Base-by-base conservation (phyloP, 1,139 yeast species). In the Yamadazyma triangularis region DNA sequence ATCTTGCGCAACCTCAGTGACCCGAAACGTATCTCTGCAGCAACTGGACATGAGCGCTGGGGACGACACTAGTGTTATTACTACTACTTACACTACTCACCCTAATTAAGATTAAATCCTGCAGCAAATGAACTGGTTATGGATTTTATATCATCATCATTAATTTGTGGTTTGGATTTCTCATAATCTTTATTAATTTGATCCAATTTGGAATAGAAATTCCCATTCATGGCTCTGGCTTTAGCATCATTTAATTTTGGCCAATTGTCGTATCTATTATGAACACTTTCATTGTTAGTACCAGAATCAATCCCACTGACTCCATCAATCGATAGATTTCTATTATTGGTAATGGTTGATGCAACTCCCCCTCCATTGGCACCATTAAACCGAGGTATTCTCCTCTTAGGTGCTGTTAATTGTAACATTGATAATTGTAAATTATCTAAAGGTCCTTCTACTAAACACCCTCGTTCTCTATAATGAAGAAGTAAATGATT, bases 401-500 rank as follows among this genome's bases (percentile, higher is more conserved):
- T 26, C 21, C 28, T 31, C 12, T 13, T 26, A 22, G 11, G 18
- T 15, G 10, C 20, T 9, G 12, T 26, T 41, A 83, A 62, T 43
- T 77, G 88, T 15, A 85, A 79, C 48, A 77, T 70, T 35, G 86
- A 79, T 27, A 83, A 64, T 50, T 83, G 93, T 40, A 89, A 67
- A 46, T 79, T 83, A 38, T 83, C 91, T 44, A 89, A 65, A 2
- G 88, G 78, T n/a, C 97, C 97, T 54, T 89, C 96, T 20, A 89
- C 96, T 29, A 89, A 66, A 56, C 93, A 83, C 2, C 95, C 95
- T 41, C 75, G 76, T 48, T 85, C 93, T 55, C 95, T 70, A 60
- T 77, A 88, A 54, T 86, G 94, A 28, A 77, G 60, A 42, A 89
- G 64, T 41, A 89, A 60, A 41, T 79, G 83, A 45, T 79, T 80